Percentiles rank a stretch among this genome's conserved stretches.
Conservation (phyloP, 2,329 filamentous ascomycete species). For the Epichloe coenophiala region DNA sequence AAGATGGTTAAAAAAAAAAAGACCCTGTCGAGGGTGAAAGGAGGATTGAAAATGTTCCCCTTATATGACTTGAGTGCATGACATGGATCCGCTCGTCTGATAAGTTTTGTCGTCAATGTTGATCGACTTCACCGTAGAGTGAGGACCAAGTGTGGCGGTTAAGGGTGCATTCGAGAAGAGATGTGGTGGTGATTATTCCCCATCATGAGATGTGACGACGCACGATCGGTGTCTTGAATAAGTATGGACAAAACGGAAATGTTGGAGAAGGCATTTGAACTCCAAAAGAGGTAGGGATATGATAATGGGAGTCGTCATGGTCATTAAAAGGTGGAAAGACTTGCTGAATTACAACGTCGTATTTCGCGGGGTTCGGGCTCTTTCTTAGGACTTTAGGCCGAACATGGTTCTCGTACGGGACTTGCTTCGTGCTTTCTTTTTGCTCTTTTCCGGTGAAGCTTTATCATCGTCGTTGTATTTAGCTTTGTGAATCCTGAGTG, state of each 20-base stretch:
- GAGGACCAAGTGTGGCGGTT: background rate
- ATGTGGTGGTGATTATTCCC: too few relatives aligned
- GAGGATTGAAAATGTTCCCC: background rate
- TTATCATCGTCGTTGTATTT: constrained; percentile 66
- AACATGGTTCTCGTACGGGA: constrained; percentile 65
- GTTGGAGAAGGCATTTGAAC: constrained; percentile 15
- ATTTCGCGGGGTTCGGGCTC: background rate
- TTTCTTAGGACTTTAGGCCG: constrained; percentile 27
- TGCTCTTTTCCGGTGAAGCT: constrained; percentile 29
- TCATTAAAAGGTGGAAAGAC: constrained; percentile 10
- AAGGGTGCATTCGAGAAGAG: background rate
- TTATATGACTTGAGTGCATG: background rate
- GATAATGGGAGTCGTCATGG: constrained; percentile 16
- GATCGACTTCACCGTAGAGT: background rate
- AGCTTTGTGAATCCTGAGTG: constrained; percentile 78
- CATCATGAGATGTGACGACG: background rate
- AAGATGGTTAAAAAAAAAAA: background rate
- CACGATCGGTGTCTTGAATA: constrained; percentile 4
- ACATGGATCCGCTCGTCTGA: background rate
- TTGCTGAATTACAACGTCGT: background rate
- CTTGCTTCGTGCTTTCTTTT: constrained; percentile 58
- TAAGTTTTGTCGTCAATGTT: background rate
- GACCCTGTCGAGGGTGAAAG: background rate
- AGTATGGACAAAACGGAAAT: background rate
- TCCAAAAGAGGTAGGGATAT: constrained; percentile 18